Evolutionary conservation across 139 green algal species (phyloP).

Genomic region (Coccomyxa sp.): DNA sequence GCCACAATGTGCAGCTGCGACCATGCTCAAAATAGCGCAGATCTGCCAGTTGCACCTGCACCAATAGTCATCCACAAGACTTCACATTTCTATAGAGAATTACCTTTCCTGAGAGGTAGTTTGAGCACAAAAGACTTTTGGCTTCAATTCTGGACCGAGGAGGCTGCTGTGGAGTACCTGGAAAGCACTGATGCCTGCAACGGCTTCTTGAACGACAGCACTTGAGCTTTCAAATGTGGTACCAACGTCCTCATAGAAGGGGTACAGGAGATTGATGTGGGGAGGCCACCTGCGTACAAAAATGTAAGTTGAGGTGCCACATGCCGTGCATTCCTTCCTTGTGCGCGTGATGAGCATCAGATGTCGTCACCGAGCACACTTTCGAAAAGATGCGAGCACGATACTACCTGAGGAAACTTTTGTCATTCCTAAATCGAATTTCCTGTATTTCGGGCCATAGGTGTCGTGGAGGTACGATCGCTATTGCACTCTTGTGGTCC

Average conservation of each 20-base stretch:
- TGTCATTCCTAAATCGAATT: conserved; percentile 54
- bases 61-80: conserved; percentile 12
- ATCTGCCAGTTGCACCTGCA: conserved; percentile 12
- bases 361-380: background rate
- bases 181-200: too few species aligned
- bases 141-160: too few species aligned
- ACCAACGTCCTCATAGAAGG: conserved; percentile 47
- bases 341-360: background rate
- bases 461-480: conserved; percentile 39
- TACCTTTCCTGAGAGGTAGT: too few species aligned
- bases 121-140: too few species aligned
- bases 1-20: conserved; percentile 44
- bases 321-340: background rate
- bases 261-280: conserved; percentile 79
- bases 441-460: conserved; percentile 44
- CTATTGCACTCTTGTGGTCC: conserved; percentile 46
- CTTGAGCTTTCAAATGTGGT: conserved; percentile 19
- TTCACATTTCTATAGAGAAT: too few species aligned
- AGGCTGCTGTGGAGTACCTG: too few species aligned
- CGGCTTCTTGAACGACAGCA: too few species aligned
- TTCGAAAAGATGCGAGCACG: background rate
- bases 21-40: conserved; percentile 39
- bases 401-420: conserved; percentile 14
- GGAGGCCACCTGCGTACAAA: conserved; percentile 53
- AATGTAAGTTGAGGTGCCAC: background rate